phyloP scores from a whole-genome alignment of 2,329 filamentous ascomycete genomes.

The Aureobasidium subglaciale region DNA sequence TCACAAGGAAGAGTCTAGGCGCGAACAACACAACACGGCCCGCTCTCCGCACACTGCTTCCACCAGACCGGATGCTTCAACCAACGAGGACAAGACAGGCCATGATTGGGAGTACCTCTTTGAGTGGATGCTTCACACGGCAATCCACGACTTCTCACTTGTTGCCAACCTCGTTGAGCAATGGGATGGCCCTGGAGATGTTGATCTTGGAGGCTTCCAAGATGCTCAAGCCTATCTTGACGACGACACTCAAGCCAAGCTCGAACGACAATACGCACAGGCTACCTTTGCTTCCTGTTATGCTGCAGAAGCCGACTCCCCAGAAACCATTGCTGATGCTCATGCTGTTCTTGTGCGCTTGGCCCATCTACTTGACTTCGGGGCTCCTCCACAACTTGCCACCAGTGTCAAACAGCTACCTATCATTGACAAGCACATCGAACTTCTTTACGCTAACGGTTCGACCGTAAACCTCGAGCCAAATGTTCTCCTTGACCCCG shows the following conservation, averaged over 20 bases:
- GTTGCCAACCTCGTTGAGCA: slow-evolving; percentile 58
- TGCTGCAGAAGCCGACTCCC: slow-evolving; percentile 52
- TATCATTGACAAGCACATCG: slow-evolving; percentile 32
- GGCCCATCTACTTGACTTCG: slow-evolving; percentile 53
- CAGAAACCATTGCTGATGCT: slow-evolving; percentile 53
- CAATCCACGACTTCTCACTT: slow-evolving; percentile 54
- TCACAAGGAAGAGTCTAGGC: background rate
- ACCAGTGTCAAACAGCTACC: slow-evolving; percentile 37
- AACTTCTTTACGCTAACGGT: slow-evolving; percentile 27
- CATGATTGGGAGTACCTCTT: slow-evolving; percentile 64
- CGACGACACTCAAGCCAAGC: slow-evolving; percentile 52
- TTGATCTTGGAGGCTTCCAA: slow-evolving; percentile 58
- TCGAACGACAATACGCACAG: slow-evolving; percentile 60
- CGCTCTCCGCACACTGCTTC: slow-evolving; percentile 2
- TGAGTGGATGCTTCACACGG: slow-evolving; percentile 58
- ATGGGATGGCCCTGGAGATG: slow-evolving; percentile 67
- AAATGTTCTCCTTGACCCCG: slow-evolving; percentile 46
- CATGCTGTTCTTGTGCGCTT: slow-evolving; percentile 56
- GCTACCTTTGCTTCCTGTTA: slow-evolving; percentile 63
- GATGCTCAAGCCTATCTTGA: slow-evolving; percentile 48
- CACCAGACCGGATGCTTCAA: slow-evolving; percentile 24
- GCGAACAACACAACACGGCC: background rate
- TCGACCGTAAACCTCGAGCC: slow-evolving; percentile 30
- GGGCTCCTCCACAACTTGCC: slow-evolving; percentile 45
- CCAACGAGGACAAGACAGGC: slow-evolving; percentile 33